Percentiles rank a stretch among this genome's conserved stretches.
phyloP scores from a whole-genome alignment of 305 asterid species.

The Nicotiana rustica region DNA sequence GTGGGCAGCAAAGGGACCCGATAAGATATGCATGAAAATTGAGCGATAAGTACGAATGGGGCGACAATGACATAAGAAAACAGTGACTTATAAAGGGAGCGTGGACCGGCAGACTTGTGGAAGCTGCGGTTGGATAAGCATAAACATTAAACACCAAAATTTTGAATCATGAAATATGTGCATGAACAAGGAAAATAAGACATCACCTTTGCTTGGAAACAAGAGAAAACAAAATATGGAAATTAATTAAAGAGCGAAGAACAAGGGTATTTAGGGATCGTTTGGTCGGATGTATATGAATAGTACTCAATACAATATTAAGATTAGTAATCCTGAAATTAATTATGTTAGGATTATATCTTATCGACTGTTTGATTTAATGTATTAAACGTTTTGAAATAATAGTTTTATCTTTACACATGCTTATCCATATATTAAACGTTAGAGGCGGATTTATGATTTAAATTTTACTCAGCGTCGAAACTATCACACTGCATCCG shows the following conservation, averaged over 20 bases:
- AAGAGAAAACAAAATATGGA: not conserved
- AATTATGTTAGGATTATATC: too few relatives aligned
- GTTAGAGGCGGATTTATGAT: too few relatives aligned
- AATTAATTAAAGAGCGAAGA: not conserved
- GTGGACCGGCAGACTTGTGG: not conserved
- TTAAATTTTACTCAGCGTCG: too few relatives aligned
- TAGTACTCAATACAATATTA: too few relatives aligned
- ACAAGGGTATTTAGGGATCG: too few relatives aligned
- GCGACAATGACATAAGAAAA: not conserved
- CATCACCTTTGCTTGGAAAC: not conserved
- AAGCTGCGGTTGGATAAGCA: not conserved
- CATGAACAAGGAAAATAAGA: not conserved
- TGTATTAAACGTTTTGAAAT: too few relatives aligned
- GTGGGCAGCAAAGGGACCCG: not conserved
- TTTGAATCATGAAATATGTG: not conserved
- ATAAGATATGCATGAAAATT: constrained; percentile 18
- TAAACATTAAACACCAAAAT: not conserved
- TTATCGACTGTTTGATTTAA: too few relatives aligned
- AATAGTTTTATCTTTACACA: too few relatives aligned
- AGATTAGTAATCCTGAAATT: too few relatives aligned
- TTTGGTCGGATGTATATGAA: too few relatives aligned
- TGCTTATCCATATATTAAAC: too few relatives aligned
- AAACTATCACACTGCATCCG: too few relatives aligned
- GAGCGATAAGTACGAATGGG: constrained; percentile 3
- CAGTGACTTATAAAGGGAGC: not conserved